A percentile compares a stretch with the other conserved stretches of the same genome.
These are phyloP conservation scores for Trichoderma atroviride DNA, from an alignment of 2,329 filamentous ascomycete genomes.

Conservation along the genomic window DNA sequence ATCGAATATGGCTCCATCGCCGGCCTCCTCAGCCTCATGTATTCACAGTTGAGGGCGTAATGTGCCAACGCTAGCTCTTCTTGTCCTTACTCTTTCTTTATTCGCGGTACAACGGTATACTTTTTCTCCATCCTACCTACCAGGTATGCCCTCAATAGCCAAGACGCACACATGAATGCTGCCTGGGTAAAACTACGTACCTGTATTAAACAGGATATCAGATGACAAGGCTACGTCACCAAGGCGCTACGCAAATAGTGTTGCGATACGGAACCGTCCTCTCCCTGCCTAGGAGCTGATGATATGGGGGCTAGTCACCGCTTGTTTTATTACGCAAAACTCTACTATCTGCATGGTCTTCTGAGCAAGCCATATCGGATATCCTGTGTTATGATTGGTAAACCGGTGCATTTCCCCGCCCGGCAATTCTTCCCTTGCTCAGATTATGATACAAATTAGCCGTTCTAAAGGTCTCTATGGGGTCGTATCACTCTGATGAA, in stretches of 20 bases:
- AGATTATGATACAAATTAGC: not conserved
- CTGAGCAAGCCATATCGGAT: not conserved
- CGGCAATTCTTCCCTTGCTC: constrained; percentile 3
- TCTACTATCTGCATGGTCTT: not conserved
- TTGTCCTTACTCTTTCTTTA: not conserved
- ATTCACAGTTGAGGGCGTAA: not conserved
- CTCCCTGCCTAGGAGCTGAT: constrained; percentile 22
- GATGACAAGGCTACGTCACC: not conserved
- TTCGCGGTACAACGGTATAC: too few species aligned
- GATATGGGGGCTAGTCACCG: not conserved
- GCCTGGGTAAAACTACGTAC: not conserved
- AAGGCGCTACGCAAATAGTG: not conserved
- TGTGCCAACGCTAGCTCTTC: not conserved
- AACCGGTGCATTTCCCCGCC: constrained; percentile 3
- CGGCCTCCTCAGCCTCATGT: not conserved
- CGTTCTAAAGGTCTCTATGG: not conserved
- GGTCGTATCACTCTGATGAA: not conserved
- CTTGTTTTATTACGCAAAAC: constrained; percentile 7
- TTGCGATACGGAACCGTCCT: not conserved
- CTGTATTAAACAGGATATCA: not conserved
- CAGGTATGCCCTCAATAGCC: not conserved
- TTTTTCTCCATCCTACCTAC: not conserved
- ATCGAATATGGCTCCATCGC: not conserved
- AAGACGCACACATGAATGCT: not conserved
- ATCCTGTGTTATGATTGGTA: not conserved